Evolutionary conservation across 106 monocot genomes (phyloP), one percentile per base, ranked within the genome.

Genomic region (Allium sativum): DNA sequence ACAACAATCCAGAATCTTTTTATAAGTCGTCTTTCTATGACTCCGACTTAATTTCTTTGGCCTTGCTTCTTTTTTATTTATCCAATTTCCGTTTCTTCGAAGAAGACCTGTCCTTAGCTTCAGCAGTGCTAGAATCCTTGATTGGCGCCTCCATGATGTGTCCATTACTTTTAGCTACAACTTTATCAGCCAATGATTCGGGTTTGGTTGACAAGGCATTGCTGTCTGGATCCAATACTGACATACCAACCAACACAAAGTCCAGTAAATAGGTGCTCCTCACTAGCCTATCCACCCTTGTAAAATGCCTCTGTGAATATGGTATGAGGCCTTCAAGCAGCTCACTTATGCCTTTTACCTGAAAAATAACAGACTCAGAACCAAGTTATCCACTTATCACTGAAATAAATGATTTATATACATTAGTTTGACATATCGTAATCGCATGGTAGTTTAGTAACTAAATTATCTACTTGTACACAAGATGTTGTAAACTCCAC

Each of bases 261-360:
- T 96, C 91, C 75, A 91, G 60, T 65, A 96, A 71, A 47, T 75
- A 96, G 17, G 74, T 82, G 82, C 84, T 82, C 72, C 90, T 72
- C 3, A 82, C 74, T 14, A 91, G 84, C 69, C 96, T 68, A 55
- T 96, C 87, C 10, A 91, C 58, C 44, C 96, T 82, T 72, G 76
- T 78, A 42, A 78, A 96, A 70, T 96, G 91, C 70, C 96, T 79
- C 65, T 84, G 86, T 0, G 96, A 80, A 64, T 96, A 96, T 12
- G 91, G 96, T 44, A 88, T 69, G 50, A 96, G 74, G 6, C 96
- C 96, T 71, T 96, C 91, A 13, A 96, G 84, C 18, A 96, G 77
- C 53, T 91, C 91, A 12, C 82, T 69, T 20, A 91, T 62, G 12
- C 91, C 96, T 70, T 96, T 96, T 16, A 96, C 67, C 96, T 94